Evolutionary conservation across 2,329 filamentous ascomycete genomes (phyloP), one percentile per base, ranked within the genome.

Genomic region (Cladorrhinum sp.): DNA sequence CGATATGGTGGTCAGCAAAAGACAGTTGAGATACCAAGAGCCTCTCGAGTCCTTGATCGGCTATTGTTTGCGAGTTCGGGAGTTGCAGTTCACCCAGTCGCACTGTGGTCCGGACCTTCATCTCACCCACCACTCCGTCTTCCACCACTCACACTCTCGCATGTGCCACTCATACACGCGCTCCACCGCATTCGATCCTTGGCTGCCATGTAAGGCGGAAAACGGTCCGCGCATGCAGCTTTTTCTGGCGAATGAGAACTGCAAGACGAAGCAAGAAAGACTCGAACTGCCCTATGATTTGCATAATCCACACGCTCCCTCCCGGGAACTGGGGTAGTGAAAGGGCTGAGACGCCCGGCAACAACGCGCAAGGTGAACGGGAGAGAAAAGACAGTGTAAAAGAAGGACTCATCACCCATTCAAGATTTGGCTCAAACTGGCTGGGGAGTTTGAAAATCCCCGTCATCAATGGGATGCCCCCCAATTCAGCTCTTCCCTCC

Each of bases 141-240:
- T n/a, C 42, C 42, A 46, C 10, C 42, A 4, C 42, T 58, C 54
- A 58, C 56, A 52, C 18, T 21, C 58, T 57, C 50, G n/a, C 48
- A 50, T 65, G 59, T 65, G 63, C 61, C 59, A 60, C 61, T 51
- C 61, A 28, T 49, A 36, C 46, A 23, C 30, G 54, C 49, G 46
- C 55, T 56, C 61, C 60, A 64, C 56, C 65, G 59, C 62, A 46
- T 63, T 65, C 59, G 33, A 65, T 66, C 67, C 64, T 66, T 4
- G 65, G 63, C 62, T 57, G 63, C 62, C 69, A 71, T 71, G 68
- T 71, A 70, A 69, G 69, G 72, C 72, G 71, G 71, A 73, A 73
- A 73, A 72, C 71, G 72, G 72, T 73, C 72, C 73, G 73, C 72
- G 62, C 71, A 70, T 73, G 70, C 69, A 71, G 69, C 62, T 66